Conservation (phyloP, 2,329 filamentous ascomycete genomes). For the Trichoderma pleuroti region DNA sequence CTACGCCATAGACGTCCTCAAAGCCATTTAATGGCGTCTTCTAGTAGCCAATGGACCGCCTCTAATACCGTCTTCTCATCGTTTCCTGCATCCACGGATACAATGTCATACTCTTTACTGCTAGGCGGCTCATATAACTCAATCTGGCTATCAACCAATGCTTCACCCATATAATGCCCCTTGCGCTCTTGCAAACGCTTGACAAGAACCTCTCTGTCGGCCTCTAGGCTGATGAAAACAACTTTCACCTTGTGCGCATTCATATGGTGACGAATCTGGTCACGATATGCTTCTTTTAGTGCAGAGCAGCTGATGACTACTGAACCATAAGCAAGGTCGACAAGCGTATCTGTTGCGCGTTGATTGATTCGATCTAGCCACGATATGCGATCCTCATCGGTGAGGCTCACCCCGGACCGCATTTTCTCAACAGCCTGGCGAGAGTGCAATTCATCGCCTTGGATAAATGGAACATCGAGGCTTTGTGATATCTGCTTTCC, state of each 20-base stretch:
- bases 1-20: neutral
- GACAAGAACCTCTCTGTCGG: neutral
- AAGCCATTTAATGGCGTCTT: neutral
- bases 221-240: neutral
- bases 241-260: neutral
- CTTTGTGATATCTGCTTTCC: neutral
- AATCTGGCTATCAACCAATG: neutral
- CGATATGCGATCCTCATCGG: neutral
- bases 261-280: conserved; percentile 1
- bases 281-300: neutral
- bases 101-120: neutral
- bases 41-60: neutral
- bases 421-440: neutral
- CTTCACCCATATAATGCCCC: neutral
- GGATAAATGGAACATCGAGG: neutral
- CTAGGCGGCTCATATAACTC: neutral
- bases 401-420: neutral
- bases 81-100: neutral
- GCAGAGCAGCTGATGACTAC: neutral
- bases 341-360: neutral
- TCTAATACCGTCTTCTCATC: neutral
- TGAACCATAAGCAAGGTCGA: neutral
- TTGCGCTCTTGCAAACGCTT: neutral
- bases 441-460: neutral
- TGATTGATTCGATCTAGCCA: neutral